phyloP scores from a whole-genome alignment of 2,329 filamentous ascomycete species.

The Diaporthe aspalathi region DNA sequence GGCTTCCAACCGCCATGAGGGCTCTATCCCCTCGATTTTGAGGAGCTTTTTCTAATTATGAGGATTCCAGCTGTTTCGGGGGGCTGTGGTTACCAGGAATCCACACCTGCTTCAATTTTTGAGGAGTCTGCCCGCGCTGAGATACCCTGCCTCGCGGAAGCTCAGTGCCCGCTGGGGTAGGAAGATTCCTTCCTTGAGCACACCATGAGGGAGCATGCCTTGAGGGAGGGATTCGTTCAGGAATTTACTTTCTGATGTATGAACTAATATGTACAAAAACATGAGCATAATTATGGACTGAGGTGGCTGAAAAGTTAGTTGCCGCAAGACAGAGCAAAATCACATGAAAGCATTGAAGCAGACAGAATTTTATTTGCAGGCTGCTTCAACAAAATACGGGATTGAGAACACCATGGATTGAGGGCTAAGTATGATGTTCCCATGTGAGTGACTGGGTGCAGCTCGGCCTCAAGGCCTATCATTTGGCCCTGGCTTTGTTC shows the following conservation, averaged over 20 bases:
- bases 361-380: neutral
- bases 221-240: neutral
- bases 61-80: no score
- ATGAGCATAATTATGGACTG: neutral
- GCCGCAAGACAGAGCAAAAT: no score
- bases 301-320: neutral
- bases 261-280: neutral
- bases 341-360: neutral
- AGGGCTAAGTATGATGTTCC: constrained; percentile 51
- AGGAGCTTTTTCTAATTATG: no score
- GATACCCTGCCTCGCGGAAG: neutral
- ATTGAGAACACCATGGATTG: neutral
- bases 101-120: no score
- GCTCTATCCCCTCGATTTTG: no score
- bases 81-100: no score
- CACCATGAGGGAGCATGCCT: neutral
- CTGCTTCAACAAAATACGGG: neutral
- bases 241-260: neutral
- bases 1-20: neutral
- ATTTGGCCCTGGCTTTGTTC: constrained; percentile 66
- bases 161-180: neutral
- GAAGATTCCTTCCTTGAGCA: neutral
- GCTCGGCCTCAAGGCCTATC: no score
- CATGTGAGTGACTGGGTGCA: constrained; percentile 45
- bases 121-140: neutral